Percentiles rank a stretch among this genome's conserved stretches.
These are phyloP conservation scores for Xylaria grammica DNA, from an alignment of 495 filamentous ascomycete genomes.

Conservation along the genomic window DNA sequence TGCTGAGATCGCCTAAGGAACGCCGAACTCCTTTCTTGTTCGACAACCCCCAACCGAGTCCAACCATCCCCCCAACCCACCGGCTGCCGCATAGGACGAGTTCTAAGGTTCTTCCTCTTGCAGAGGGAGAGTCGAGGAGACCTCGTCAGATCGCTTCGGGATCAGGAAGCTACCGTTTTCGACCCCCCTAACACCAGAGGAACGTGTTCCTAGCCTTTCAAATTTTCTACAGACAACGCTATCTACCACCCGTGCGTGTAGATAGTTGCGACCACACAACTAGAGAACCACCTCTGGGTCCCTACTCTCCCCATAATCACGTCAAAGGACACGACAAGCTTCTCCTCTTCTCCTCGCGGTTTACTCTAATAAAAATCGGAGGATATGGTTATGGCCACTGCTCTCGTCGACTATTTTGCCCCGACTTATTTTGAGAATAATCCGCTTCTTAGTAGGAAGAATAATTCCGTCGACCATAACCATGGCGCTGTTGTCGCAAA, in stretches of 20 bases:
- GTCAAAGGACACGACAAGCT: constrained; percentile 20
- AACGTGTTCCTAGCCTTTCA: constrained; percentile 28
- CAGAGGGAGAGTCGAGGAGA: constrained; percentile 91
- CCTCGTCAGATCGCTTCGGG: constrained; percentile 82
- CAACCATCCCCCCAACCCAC: constrained; percentile 60
- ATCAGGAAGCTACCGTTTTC: constrained; percentile 77
- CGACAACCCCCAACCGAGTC: constrained; percentile 61
- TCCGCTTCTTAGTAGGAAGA: constrained; percentile 53
- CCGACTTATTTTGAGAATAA: constrained; percentile 49
- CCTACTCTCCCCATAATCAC: constrained; percentile 15
- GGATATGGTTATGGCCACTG: constrained; percentile 63
- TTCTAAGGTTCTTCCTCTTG: constrained; percentile 96
- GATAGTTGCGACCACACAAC: constrained; percentile 8
- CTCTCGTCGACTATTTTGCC: constrained; percentile 50
- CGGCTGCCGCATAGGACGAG: constrained; percentile 99
- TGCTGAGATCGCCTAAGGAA: constrained; percentile 54
- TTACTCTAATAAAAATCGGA: constrained; percentile 31
- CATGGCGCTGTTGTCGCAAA: constrained; percentile 51
- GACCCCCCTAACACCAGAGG: constrained; percentile 79
- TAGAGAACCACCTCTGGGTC: constrained; percentile 7
- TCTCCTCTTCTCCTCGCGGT: constrained; percentile 19
- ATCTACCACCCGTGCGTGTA: constrained; percentile 22
- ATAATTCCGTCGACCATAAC: constrained; percentile 40
- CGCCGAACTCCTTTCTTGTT: constrained; percentile 53
- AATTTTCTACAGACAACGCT: constrained; percentile 24